Evolutionary conservation across 139 green algal species (phyloP), one percentile per base, ranked within the genome.

Genomic region (Tetradesmus lagerheimii): DNA sequence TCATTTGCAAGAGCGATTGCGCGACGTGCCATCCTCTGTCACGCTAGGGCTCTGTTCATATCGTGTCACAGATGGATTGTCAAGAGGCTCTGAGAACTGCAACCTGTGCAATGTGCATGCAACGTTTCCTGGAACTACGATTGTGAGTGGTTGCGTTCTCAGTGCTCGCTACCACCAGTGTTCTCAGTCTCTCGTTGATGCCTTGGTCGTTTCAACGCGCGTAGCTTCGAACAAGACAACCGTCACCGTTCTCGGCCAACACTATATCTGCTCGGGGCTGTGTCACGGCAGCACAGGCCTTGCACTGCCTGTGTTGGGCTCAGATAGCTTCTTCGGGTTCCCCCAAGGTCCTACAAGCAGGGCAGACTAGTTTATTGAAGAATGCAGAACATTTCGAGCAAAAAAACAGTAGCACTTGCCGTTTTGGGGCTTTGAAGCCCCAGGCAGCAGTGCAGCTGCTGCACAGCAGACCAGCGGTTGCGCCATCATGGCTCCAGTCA

Each of bases 401-500:
- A 15, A 2, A 14, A 35, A 3, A 4, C 29, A 34, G 5, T 12
- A 76, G 6, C 6, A 76, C 66, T 76, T 76, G 66, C 23, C 57
- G 6, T 37, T 35, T 27, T 76, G 29, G 29, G 66, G 66, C 50
- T 25, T 12, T 37, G 29, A 2, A 80, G 74, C 74, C 15, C 34
- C 74, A 80, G 74, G 34, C 74, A 47, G 35, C 34, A n/a, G 66
- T 37, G 66, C 14, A 76, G 66, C 66, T 76, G 34, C 74, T 47
- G 74, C 74, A 80, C 20, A 27, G 14, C 34, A 80, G 14, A 43
- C 34, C 74, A 80, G 34, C 74, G 25, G 34, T 45, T 47, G 74
- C 18, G 50, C 78, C 43, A 86, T 41, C 71, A 86, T 89, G 87
- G 80, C 92, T 11, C 91, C 92, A 4, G 96, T 98, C 0, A 77